Base-by-base conservation (phyloP, 352 stramenopile genomes). In the Phytopythium montanum region DNA sequence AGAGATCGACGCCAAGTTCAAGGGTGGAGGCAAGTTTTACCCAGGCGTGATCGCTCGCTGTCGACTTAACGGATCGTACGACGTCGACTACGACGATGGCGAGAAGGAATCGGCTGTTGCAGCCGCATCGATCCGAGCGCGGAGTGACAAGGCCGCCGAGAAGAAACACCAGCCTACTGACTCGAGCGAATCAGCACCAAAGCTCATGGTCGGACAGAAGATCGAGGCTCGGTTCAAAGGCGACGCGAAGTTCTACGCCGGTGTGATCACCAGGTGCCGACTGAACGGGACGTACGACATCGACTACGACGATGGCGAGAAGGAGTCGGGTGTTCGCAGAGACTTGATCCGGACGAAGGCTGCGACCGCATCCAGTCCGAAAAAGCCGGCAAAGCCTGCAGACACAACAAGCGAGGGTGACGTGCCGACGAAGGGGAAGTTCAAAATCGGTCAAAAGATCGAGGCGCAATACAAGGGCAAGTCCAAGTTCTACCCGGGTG, bases 71-170 rank as follows among this genome's bases (percentile, higher is more conserved):
- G 86, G 82, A 0, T 92, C 79, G 1, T 95, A 85, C 49, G 75
- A 92, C 41, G 82, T 95, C 52, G 68, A 84, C 48, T 94, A 87
- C 56, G 73, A 92, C 34, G 81, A 92, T 38, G 81, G 81, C 12
- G 65, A 69, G 12, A 69, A 68, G 13, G 76, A 74, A 28, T 69
- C 54, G 6, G 62, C 61, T 41, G 75, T 87, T 1, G 48, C 55
- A 16, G 57, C 54, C 26, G 57, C 67, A 13, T 46, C 78, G 28
- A 79, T 84, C 28, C 56, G 57, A 36, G 26, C 59, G 12, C 44
- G n/a, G 31, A 46, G n/a, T 10, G 4, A n/a, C 9, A 23, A 34
- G 25, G 23, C 60, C 41, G n/a, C 36, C 49, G 60, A 50, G 44
- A 57, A 57, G 33, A 51, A 12, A 16, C 36, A 44, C 29, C 34